Conservation (phyloP, 805 yeast genomes). For the Pichia cabralensis region DNA sequence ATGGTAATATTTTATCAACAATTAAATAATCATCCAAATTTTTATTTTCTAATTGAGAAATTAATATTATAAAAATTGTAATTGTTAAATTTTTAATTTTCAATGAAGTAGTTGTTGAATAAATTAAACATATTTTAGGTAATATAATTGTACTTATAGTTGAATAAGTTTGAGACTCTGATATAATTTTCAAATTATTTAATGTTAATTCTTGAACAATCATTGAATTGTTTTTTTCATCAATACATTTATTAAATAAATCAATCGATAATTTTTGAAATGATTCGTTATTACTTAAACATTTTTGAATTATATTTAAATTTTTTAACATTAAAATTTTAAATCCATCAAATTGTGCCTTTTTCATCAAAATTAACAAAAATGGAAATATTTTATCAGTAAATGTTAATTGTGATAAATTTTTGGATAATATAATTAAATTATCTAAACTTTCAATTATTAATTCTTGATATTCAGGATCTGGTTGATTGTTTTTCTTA, state of each 20-base stretch:
- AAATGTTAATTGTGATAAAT: conserved; percentile 68
- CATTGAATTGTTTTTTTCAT: conserved; percentile 8
- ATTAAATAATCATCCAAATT: conserved; percentile 63
- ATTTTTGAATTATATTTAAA: conserved; percentile 18
- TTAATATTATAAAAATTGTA: conserved; percentile 45
- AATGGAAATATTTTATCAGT: conserved; percentile 54
- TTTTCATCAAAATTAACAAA: conserved; percentile 22
- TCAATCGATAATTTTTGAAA: conserved; percentile 23
- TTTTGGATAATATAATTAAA: conserved; percentile 51
- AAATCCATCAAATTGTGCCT: conserved; percentile 20
- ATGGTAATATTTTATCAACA: conserved; percentile 71
- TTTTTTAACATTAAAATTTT: conserved; percentile 24
- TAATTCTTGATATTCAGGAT: conserved; percentile 25
- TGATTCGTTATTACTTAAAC: conserved; percentile 18
- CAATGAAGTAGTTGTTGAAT: conserved; percentile 76
- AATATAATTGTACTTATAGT: conserved; percentile 66
- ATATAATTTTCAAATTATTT: conserved; percentile 18
- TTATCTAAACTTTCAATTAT: conserved; percentile 42
- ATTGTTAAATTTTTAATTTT: conserved; percentile 67
- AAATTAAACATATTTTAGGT: conserved; percentile 62
- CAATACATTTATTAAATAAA: conserved; percentile 24
- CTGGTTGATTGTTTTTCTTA: conserved; percentile 8
- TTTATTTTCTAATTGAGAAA: conserved; percentile 32
- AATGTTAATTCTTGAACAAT: conserved; percentile 27
- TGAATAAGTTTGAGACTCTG: conserved; percentile 31